Conservation (phyloP, 2,329 filamentous ascomycete genomes). For the Arthrobotrys musiformis region DNA sequence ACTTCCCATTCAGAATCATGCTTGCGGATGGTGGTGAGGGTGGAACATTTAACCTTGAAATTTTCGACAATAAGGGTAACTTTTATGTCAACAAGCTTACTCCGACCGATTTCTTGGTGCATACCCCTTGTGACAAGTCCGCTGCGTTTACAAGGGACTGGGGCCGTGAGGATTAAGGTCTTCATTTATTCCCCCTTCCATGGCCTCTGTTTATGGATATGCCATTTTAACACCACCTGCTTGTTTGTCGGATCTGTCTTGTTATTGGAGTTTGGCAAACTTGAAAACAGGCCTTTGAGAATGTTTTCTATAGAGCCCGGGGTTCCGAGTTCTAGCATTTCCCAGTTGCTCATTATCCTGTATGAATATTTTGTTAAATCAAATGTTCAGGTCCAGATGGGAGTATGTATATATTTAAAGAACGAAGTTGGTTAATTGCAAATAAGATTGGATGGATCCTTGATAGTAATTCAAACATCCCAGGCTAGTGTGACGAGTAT, state of each 20-base stretch:
- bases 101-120: neutral
- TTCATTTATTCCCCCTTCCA: neutral
- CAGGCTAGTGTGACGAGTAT: conserved; percentile 1
- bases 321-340: neutral
- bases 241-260: conserved; percentile 1
- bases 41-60: conserved; percentile 9
- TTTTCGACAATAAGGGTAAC: neutral
- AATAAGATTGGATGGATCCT: neutral
- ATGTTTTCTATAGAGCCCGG: conserved; percentile 9
- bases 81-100: conserved; percentile 3
- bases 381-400: neutral
- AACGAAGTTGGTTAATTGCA: neutral
- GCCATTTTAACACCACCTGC: neutral
- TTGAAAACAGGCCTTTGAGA: conserved; percentile 6
- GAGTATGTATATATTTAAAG: conserved; percentile 7
- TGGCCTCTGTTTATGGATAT: conserved; percentile 3
- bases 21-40: conserved; percentile 12
- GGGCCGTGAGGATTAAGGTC: conserved; percentile 1
- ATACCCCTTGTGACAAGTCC: conserved; percentile 5
- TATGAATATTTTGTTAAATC: neutral
- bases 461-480: conserved; percentile 6
- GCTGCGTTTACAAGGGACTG: conserved; percentile 8
- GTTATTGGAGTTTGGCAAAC: conserved; percentile 5
- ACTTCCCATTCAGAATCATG: conserved; percentile 27
- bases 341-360: neutral